Percentiles rank a stretch among this genome's conserved stretches.
Evolutionary conservation across 345 rosid species (phyloP).

Genomic region (Hirschfeldia incana): DNA sequence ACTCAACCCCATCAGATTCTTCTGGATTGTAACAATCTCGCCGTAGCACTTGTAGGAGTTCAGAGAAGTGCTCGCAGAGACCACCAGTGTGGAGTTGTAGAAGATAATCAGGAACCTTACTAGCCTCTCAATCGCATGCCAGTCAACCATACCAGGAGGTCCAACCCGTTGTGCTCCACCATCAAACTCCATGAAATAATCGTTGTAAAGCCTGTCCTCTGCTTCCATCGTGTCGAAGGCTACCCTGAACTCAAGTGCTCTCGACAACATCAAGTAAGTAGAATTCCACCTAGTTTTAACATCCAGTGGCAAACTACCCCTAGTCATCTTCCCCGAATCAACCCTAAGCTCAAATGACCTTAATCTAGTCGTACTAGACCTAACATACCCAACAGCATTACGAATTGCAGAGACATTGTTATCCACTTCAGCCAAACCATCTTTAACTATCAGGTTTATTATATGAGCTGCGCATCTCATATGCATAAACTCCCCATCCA

Average conservation of each 20-base stretch:
- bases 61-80: background rate
- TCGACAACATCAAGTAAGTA: too few species aligned
- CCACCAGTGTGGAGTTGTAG: background rate
- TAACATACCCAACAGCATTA: background rate
- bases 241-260: too few species aligned
- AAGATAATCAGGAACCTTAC: background rate
- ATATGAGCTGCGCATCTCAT: background rate
- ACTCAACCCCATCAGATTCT: too few species aligned
- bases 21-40: too few species aligned
- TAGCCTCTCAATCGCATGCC: background rate
- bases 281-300: too few species aligned
- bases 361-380: background rate
- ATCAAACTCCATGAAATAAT: background rate
- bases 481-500: background rate
- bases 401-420: background rate
- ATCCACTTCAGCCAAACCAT: background rate
- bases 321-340: background rate
- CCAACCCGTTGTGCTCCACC: background rate
- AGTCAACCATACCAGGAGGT: background rate
- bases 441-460: too few species aligned
- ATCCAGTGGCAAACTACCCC: too few species aligned
- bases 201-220: too few species aligned
- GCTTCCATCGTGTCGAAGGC: too few species aligned
- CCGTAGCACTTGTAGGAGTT: too few species aligned
- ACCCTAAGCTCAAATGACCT: background rate